These are phyloP conservation scores for Fusarium citri DNA, from an alignment of 2,329 filamentous ascomycete genomes.

Conservation along the genomic window DNA sequence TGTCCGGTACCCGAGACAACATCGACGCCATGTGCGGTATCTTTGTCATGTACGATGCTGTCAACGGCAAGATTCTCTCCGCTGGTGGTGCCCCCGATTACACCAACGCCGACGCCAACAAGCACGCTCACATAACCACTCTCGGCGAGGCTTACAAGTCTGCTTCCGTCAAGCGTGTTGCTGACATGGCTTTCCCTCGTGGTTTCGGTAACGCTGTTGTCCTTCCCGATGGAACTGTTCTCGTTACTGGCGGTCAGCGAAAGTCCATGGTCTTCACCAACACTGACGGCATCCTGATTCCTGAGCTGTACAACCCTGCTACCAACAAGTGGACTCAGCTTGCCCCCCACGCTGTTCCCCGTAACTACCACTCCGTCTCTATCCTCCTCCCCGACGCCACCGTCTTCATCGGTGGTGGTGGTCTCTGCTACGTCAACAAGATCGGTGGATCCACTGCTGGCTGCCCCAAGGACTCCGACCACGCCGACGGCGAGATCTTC, in stretches of 20 bases:
- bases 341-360: constrained; percentile 53
- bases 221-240: constrained; percentile 59
- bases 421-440: constrained; percentile 57
- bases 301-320: constrained; percentile 60
- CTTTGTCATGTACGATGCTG: constrained; percentile 67
- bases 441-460: constrained; percentile 44
- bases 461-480: constrained; percentile 56
- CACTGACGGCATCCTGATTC: constrained; percentile 52
- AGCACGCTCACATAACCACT: constrained; percentile 61
- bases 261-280: constrained; percentile 59
- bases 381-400: constrained; percentile 63
- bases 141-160: constrained; percentile 48
- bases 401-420: constrained; percentile 64
- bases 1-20: constrained; percentile 47
- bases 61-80: constrained; percentile 66
- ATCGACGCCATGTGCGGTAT: constrained; percentile 64
- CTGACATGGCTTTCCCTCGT: constrained; percentile 53
- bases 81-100: constrained; percentile 61
- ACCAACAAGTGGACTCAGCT: constrained; percentile 55
- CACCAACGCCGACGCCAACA: constrained; percentile 53
- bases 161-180: constrained; percentile 25
- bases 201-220: constrained; percentile 58
- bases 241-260: constrained; percentile 53
- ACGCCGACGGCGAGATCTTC: constrained; percentile 67
- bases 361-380: constrained; percentile 63